phyloP scores from a whole-genome alignment of 2,329 filamentous ascomycete genomes.

The Claviceps africana region DNA sequence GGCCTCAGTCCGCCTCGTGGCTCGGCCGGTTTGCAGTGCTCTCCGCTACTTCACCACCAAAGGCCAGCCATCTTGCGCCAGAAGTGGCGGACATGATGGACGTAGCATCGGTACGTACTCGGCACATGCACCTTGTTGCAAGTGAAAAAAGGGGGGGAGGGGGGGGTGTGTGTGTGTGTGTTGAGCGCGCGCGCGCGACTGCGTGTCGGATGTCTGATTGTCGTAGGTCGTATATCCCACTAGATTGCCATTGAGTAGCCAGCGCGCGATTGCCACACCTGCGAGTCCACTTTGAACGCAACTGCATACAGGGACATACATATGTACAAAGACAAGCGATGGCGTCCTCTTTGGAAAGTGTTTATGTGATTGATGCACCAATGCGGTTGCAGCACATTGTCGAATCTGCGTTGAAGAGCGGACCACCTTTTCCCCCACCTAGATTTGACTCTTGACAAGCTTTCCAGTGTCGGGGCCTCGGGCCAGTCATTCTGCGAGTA shows the following conservation, averaged over 20 bases:
- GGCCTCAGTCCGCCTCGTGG: not conserved
- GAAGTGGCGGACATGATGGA: slow-evolving; percentile 4
- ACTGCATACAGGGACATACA: not conserved
- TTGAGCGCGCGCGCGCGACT: not conserved
- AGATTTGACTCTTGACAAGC: not conserved
- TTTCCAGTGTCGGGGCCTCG: not conserved
- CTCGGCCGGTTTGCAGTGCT: not conserved
- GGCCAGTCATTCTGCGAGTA: not conserved
- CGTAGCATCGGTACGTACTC: not conserved
- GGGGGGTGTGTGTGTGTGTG: not conserved
- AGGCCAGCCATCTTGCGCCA: not conserved
- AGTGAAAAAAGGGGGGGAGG: not conserved
- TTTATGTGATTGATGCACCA: not conserved
- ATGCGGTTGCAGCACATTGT: not conserved
- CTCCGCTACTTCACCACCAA: slow-evolving; percentile 5
- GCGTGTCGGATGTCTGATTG: not conserved
- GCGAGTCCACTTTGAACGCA: not conserved
- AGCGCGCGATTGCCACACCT: not conserved
- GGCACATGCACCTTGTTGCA: not conserved
- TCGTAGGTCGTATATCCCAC: not conserved
- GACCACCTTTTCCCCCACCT: no score
- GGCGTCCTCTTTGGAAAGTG: not conserved
- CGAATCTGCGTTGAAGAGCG: not conserved
- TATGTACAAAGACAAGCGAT: not conserved
- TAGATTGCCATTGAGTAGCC: not conserved